Evolutionary conservation across 1,284 basidiomycete species (phyloP).

Genomic region (Puccinia triticina): DNA sequence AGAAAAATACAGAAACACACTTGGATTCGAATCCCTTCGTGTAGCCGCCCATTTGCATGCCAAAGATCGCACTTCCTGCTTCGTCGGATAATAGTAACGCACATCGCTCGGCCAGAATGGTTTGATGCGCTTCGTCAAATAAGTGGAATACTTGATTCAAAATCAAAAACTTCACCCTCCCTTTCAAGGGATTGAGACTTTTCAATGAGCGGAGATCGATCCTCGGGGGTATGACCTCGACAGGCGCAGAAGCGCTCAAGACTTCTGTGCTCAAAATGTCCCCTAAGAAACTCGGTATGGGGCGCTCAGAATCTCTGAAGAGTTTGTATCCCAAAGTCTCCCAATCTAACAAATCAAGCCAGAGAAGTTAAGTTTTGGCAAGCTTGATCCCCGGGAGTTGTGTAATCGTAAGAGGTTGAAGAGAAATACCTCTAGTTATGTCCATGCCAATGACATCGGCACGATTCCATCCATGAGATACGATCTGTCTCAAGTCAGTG

Average conservation of each 20-base stretch:
- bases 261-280: constrained; percentile 21
- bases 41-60: constrained; percentile 23
- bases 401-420: not conserved
- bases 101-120: constrained; percentile 5
- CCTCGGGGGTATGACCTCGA: not conserved
- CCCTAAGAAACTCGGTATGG: constrained; percentile 25
- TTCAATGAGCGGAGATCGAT: constrained; percentile 31
- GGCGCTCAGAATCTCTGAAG: constrained; percentile 24
- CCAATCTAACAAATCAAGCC: constrained; percentile 14
- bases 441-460: constrained; percentile 26
- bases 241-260: not conserved
- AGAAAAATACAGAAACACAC: not conserved
- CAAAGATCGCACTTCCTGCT: constrained; percentile 29
- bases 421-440: constrained; percentile 14
- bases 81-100: constrained; percentile 23
- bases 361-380: not conserved
- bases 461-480: constrained; percentile 34
- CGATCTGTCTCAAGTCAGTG: constrained; percentile 27
- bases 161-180: constrained; percentile 7
- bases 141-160: constrained; percentile 24
- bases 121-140: constrained; percentile 20
- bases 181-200: constrained; percentile 31
- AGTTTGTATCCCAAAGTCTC: constrained; percentile 22
- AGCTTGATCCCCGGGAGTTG: not conserved
- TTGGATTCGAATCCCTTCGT: constrained; percentile 4